phyloP scores from a whole-genome alignment of 1,284 basidiomycete species.

The Cutaneotrichosporon arboriforme region DNA sequence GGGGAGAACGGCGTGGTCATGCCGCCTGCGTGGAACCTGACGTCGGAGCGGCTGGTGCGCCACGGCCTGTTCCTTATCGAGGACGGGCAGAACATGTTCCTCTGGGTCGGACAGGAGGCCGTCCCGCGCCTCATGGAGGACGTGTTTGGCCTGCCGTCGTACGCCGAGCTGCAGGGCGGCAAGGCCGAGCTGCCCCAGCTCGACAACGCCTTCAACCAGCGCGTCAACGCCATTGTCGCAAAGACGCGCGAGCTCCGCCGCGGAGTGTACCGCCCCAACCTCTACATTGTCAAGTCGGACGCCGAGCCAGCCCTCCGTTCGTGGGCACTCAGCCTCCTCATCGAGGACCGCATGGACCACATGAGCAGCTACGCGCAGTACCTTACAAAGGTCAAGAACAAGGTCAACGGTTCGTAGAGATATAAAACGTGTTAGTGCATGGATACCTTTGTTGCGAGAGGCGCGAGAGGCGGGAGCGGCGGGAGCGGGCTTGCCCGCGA shows the following conservation, averaged over 20 bases:
- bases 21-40: conserved; percentile 69
- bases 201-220: conserved; percentile 88
- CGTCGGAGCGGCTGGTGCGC: conserved; percentile 86
- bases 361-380: conserved; percentile 95
- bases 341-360: conserved; percentile 93
- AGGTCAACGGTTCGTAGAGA: conserved; percentile 46
- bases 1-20: conserved; percentile 40
- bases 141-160: conserved; percentile 85
- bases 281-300: conserved; percentile 98
- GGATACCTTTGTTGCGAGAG: background rate
- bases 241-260: conserved; percentile 75
- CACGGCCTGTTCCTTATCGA: conserved; percentile 97
- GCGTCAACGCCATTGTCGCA: conserved; percentile 86
- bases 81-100: conserved; percentile 94
- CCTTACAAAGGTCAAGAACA: conserved; percentile 68
- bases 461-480: too few species aligned
- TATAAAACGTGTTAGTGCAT: background rate
- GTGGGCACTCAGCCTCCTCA: conserved; percentile 89
- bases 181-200: conserved; percentile 84
- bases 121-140: conserved; percentile 91
- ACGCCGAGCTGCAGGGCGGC: conserved; percentile 82
- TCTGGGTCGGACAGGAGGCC: conserved; percentile 95
- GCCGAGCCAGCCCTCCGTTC: conserved; percentile 87
- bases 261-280: conserved; percentile 84
- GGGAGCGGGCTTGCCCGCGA: too few species aligned